Conservation (phyloP, 805 yeast genomes). For the Barnettozyma vustinii region DNA sequence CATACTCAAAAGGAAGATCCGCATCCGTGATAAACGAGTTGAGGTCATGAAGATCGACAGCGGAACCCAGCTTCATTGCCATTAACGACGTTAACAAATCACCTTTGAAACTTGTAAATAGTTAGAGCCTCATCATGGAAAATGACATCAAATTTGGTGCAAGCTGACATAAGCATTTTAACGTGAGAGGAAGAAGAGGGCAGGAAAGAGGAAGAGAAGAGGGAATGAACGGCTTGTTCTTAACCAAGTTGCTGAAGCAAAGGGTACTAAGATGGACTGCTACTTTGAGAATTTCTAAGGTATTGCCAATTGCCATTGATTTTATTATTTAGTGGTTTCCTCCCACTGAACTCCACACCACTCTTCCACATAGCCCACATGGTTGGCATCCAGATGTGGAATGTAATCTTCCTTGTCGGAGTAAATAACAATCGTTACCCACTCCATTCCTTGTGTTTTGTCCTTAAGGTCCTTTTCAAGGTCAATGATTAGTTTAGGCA, state of each 20-base stretch:
- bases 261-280: not conserved
- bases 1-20: conserved; percentile 43
- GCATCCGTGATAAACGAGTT: conserved; percentile 9
- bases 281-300: too few relatives aligned
- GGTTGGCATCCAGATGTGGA: conserved; percentile 51
- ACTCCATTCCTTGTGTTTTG: conserved; percentile 79
- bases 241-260: too few relatives aligned
- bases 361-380: conserved; percentile 79
- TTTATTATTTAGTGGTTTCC: not conserved
- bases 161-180: not conserved
- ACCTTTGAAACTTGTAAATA: too few relatives aligned
- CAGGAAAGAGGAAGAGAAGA: too few relatives aligned
- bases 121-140: not conserved
- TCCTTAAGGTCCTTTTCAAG: conserved; percentile 49
- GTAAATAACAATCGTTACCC: conserved; percentile 90
- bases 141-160: not conserved
- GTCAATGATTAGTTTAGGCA: conserved; percentile 90
- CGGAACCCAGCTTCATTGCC: not conserved
- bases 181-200: too few relatives aligned
- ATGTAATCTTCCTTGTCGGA: conserved; percentile 66
- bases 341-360: conserved; percentile 17
- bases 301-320: too few relatives aligned
- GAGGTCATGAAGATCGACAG: not conserved
- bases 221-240: too few relatives aligned
- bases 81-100: not conserved